Conservation (phyloP, 2,329 filamentous ascomycete genomes). For the Colletotrichum melonis region DNA sequence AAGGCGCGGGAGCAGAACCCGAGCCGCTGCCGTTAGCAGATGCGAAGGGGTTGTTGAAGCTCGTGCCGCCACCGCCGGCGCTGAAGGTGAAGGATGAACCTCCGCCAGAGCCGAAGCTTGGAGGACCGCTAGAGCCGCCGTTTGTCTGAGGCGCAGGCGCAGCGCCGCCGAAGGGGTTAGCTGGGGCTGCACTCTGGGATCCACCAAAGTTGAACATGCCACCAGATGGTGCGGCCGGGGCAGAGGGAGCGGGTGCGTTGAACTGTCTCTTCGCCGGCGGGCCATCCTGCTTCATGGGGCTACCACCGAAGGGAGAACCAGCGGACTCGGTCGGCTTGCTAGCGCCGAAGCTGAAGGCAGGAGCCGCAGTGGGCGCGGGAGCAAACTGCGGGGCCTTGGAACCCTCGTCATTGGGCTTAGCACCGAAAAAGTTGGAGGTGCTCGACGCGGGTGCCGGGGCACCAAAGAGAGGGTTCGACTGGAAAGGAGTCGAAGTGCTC, state of each 20-base stretch:
- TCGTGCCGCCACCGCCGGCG: slow-evolving; percentile 38
- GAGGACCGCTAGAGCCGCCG: slow-evolving; percentile 25
- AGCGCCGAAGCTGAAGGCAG: slow-evolving; percentile 49
- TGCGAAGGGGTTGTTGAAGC: slow-evolving; percentile 55
- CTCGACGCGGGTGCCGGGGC: slow-evolving; percentile 37
- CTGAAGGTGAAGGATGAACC: slow-evolving; percentile 38
- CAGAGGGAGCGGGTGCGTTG: slow-evolving; percentile 40
- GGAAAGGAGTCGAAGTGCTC: slow-evolving; percentile 27
- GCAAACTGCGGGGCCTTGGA: slow-evolving; percentile 17
- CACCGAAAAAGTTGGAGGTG: slow-evolving; percentile 46
- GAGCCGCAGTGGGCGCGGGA: slow-evolving; percentile 38
- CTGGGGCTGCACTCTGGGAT: slow-evolving; percentile 37
- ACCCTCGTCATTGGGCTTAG: slow-evolving; percentile 13
- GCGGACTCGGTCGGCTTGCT: slow-evolving; percentile 42
- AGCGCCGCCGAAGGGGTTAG: slow-evolving; percentile 28
- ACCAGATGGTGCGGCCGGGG: slow-evolving; percentile 40
- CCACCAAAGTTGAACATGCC: slow-evolving; percentile 54
- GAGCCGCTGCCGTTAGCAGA: slow-evolving; percentile 41
- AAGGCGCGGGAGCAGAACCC: slow-evolving; percentile 37
- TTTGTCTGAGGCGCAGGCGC: slow-evolving; percentile 25
- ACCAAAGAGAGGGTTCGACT: slow-evolving; percentile 36
- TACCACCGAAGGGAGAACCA: slow-evolving; percentile 52
- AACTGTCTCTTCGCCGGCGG: slow-evolving; percentile 54
- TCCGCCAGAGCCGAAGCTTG: slow-evolving; percentile 46
- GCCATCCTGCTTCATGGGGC: slow-evolving; percentile 54